Base-by-base conservation (phyloP, 2,329 filamentous ascomycete species). In the Penicillium sp. region DNA sequence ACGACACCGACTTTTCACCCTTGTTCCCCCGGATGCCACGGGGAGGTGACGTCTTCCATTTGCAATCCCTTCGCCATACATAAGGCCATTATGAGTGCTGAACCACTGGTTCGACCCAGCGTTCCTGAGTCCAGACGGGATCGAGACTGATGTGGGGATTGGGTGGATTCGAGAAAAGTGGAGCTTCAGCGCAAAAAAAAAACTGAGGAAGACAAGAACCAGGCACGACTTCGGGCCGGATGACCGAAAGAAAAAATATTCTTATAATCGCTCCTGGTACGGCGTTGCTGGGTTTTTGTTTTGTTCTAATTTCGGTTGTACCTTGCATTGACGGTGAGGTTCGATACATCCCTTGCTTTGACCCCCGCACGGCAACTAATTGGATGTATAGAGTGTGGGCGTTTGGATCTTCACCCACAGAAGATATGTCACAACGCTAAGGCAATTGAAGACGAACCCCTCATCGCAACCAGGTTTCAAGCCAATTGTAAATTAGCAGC, bases 391-490 rank as follows among this genome's bases (percentile, higher is more conserved):
- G 55, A 58, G 24, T 53, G 21, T 46, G 51, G 48, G 56, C 53
- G 47, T 58, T 61, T 48, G 47, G 51, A 62, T 61, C 58, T 50
- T 53, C 56, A 41, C 41, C 33, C 53, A 45, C 35, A 60, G 54
- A 44, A 45, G 64, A 66, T 61, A 66, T 63, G 63, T 66, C 64
- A 63, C 60, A 49, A 50, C 59, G 48, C 61, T 66, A 63, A 59
- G 49, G 24, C 44, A 43, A 22, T 56, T 57, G 51, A 49, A 53
- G 50, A 59, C 55, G 52, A 59, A 57, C 55, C 51, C 48, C 47
- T 53, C 33, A 37, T 46, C 48, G 53, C 52, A 58, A 33, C 19
- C 44, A 29, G 44, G 29, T 26, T 27, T 43, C 41, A 53, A 27
- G 16, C 22, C 35, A 57, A 55, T 50, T 49, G 51, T 22, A 43